phyloP scores from a whole-genome alignment of 257 asterid genomes.

The Solanum dulcamara region DNA sequence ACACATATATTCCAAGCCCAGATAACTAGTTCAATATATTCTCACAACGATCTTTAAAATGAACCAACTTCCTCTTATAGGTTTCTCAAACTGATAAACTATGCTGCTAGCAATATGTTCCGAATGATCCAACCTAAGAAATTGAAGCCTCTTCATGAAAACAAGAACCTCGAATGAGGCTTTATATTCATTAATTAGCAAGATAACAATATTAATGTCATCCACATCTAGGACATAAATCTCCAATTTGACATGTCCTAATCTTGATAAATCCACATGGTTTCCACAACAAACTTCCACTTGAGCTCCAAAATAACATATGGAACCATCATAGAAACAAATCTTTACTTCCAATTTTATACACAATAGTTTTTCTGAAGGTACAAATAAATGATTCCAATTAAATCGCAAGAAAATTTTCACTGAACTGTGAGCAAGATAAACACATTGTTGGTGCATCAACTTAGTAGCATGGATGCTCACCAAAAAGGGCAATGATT shows the following conservation, averaged over 20 bases:
- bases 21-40: not conserved
- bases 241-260: not conserved
- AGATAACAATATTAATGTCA: not conserved
- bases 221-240: not conserved
- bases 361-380: not conserved
- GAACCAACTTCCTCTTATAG: not conserved
- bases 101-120: not conserved
- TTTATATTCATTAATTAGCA: not conserved
- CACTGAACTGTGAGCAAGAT: not conserved
- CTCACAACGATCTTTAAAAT: not conserved
- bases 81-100: not conserved
- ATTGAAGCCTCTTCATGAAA: not conserved
- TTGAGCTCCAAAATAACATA: not conserved
- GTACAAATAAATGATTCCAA: not conserved
- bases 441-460: not conserved
- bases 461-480: slow-evolving; percentile 12
- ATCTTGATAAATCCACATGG: not conserved
- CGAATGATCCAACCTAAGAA: not conserved
- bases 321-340: not conserved
- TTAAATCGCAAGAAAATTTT: not conserved
- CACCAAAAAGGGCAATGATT: slow-evolving; percentile 93
- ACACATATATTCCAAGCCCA: not conserved
- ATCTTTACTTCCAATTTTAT: not conserved
- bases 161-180: not conserved
- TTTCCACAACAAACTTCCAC: not conserved